phyloP scores from a whole-genome alignment of 179 eudicot species.

The Beta corolliflora region DNA sequence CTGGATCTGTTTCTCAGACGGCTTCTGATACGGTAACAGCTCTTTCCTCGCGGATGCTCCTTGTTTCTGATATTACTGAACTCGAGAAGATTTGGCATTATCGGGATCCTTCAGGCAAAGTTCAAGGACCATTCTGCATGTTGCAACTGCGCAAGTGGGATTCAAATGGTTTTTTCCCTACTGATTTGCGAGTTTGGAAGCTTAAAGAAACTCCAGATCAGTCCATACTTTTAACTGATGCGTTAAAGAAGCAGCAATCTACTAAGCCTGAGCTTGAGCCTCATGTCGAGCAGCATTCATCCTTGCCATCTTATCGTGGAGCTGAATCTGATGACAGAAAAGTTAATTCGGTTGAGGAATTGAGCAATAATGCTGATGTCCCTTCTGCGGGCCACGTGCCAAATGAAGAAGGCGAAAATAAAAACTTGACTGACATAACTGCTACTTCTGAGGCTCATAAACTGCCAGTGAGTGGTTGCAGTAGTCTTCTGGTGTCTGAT shows the following conservation, averaged over 20 bases:
- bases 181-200: constrained; percentile 53
- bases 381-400: constrained; percentile 32
- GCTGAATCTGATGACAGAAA: constrained; percentile 40
- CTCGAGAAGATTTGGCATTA: constrained; percentile 51
- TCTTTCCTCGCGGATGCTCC: constrained; percentile 32
- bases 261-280: constrained; percentile 29
- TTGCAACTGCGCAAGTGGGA: constrained; percentile 54
- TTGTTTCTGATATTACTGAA: constrained; percentile 35
- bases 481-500: constrained; percentile 34
- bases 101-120: constrained; percentile 49
- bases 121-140: constrained; percentile 56
- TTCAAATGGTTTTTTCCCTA: constrained; percentile 50
- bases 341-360: constrained; percentile 29
- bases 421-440: constrained; percentile 32
- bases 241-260: constrained; percentile 35
- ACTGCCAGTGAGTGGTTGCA: constrained; percentile 34
- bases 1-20: constrained; percentile 35
- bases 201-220: constrained; percentile 31
- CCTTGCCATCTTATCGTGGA: constrained; percentile 35
- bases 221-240: constrained; percentile 45
- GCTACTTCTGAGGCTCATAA: constrained; percentile 36
- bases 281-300: constrained; percentile 19
- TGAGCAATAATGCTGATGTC: constrained; percentile 32
- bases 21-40: constrained; percentile 43
- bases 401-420: constrained; percentile 39